Conservation (phyloP, 2,329 filamentous ascomycete species). For the Colletotrichum costaricense region DNA sequence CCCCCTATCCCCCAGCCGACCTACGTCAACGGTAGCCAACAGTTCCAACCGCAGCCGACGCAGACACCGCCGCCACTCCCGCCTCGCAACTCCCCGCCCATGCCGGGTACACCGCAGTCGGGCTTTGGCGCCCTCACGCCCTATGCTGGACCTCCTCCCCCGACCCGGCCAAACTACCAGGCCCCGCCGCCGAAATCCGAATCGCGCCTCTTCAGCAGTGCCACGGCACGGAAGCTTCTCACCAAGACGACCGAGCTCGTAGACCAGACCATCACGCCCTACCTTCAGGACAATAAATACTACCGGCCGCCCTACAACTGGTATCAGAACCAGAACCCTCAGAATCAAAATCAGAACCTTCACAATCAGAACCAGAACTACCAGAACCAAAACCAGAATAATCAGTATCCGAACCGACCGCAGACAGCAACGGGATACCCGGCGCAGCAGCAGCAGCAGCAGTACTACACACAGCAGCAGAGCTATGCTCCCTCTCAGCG, state of each 20-base stretch:
- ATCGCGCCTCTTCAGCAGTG: constrained; percentile 45
- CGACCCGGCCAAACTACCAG: constrained; percentile 11
- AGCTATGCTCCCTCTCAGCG: constrained; percentile 18
- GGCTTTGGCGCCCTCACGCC: background rate
- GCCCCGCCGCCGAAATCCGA: constrained; percentile 7
- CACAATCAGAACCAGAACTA: background rate
- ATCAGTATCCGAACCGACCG: background rate
- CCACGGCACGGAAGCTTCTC: constrained; percentile 48
- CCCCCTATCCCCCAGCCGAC: constrained; percentile 14
- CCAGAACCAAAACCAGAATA: background rate
- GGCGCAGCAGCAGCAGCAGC: constrained; percentile 7
- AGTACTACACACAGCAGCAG: constrained; percentile 23
- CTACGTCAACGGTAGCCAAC: constrained; percentile 16
- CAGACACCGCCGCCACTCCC: constrained; percentile 19
- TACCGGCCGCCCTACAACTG: constrained; percentile 29
- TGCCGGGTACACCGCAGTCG: background rate
- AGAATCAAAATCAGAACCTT: background rate
- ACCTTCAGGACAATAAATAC: constrained; percentile 32
- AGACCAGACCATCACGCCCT: constrained; percentile 43
- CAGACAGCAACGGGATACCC: background rate
- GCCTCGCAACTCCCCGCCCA: constrained; percentile 6
- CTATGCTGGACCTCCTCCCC: constrained; percentile 15
- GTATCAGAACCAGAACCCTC: constrained; percentile 1
- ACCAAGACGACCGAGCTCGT: constrained; percentile 49
- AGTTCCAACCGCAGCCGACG: background rate